These are phyloP conservation scores for Carex parvula DNA, from an alignment of 176 grass and related monocot species.

Conservation along the genomic window DNA sequence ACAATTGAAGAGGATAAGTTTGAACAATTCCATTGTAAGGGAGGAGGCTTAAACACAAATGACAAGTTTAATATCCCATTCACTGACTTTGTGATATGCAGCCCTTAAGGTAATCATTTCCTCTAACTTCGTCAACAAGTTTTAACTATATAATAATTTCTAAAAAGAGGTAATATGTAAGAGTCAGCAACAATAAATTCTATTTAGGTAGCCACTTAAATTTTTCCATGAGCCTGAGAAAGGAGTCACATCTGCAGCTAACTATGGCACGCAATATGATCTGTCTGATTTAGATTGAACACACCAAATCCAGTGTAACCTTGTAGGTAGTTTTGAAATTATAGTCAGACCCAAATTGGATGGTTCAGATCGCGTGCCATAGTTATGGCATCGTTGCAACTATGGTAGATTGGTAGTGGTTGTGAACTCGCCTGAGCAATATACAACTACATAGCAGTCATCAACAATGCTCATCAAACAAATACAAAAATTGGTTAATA, in stretches of 20 bases:
- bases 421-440: not conserved
- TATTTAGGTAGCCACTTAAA: not conserved
- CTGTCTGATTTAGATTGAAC: not conserved
- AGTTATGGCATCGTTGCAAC: not conserved
- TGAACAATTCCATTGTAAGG: not conserved
- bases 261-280: not conserved
- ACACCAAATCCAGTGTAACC: not conserved
- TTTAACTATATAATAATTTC: not conserved
- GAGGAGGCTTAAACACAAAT: not conserved
- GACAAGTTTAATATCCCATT: not conserved
- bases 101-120: not conserved
- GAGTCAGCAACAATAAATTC: not conserved
- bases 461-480: not conserved
- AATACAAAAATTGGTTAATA: not conserved
- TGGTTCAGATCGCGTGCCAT: not conserved
- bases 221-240: not conserved
- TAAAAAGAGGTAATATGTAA: not conserved
- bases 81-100: not conserved
- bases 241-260: not conserved
- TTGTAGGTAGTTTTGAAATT: not conserved
- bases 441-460: not conserved
- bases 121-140: not conserved
- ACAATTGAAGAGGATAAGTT: not conserved
- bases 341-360: not conserved
- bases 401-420: not conserved